These are phyloP conservation scores for Onygenales sp. DNA, from an alignment of 2,329 filamentous ascomycete species.

Conservation along the genomic window DNA sequence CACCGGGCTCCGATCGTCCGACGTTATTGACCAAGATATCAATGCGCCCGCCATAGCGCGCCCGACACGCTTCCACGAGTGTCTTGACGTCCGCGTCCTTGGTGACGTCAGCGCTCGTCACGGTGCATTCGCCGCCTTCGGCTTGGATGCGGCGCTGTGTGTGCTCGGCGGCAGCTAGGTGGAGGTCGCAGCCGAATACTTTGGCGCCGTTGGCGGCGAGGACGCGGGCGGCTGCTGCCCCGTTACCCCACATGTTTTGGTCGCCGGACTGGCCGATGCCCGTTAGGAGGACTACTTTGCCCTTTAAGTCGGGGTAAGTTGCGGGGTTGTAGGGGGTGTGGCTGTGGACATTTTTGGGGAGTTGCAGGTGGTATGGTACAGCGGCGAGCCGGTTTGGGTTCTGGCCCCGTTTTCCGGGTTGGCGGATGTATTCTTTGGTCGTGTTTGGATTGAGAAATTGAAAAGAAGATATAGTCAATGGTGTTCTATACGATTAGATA, in stretches of 20 bases:
- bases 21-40: slow-evolving; percentile 56
- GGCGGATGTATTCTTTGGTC: too few species aligned
- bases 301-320: slow-evolving; percentile 12
- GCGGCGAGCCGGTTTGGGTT: background rate
- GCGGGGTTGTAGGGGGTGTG: background rate
- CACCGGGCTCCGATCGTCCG: slow-evolving; percentile 46
- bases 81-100: slow-evolving; percentile 42
- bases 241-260: slow-evolving; percentile 41
- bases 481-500: too few species aligned
- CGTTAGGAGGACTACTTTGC: slow-evolving; percentile 18
- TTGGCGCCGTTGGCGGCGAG: slow-evolving; percentile 41
- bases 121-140: slow-evolving; percentile 25
- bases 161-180: slow-evolving; percentile 30
- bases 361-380: background rate
- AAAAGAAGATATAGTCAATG: too few species aligned
- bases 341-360: background rate
- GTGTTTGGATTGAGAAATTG: too few species aligned
- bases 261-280: slow-evolving; percentile 29
- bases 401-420: background rate
- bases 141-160: slow-evolving; percentile 31
- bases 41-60: slow-evolving; percentile 42
- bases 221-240: slow-evolving; percentile 40
- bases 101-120: slow-evolving; percentile 44
- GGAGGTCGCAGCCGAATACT: slow-evolving; percentile 44
- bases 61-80: slow-evolving; percentile 44